Base-by-base conservation (phyloP, 257 asterid genomes). In the Solanum lignicaule region DNA sequence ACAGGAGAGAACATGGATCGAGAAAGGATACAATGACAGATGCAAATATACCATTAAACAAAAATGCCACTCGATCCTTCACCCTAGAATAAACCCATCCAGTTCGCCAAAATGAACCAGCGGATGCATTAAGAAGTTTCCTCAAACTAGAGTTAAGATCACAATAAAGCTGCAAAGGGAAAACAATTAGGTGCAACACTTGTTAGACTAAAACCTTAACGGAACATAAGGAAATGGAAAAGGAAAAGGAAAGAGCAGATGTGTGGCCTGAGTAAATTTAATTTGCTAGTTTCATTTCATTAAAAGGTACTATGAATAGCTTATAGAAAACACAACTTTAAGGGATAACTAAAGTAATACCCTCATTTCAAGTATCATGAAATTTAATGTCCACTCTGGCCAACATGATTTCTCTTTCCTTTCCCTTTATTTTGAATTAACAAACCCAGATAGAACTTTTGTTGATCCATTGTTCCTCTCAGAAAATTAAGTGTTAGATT, bases 61-160 rank as follows among this genome's bases (percentile, higher is more conserved):
- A 90, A 91, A 97, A 97, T 76, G 98, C 92, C 88, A 93, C 92
- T 75, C 90, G 96, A 85, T 94, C 94, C 78, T 86, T 91, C 88
- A 95, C 93, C 88, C 98, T 95, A 87, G 98, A 89, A 90, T 95
- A 97, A 88, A 97, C 93, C 99, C 99, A 97, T 84, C 98, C 99
- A 16, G 92, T 91, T 89, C 84, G 93, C 99, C 99, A 97, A 89
- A 97, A 95, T 69, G 98, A 89, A 90, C 94, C 96, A 29, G 91
- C 86, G 25, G 95, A 94, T 87, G 94, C 89, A 91, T 92, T 91
- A 89, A 97, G 92, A 93, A 97, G 99, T 93, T 91, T 94, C 91
- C 92, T 93, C 93, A 97, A 91, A 90, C 95, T 93, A 90, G 95
- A 91, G 76, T 90, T 89, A 85, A 96, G 92, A 91, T 95, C 93